A percentile compares a stretch with the other conserved stretches of the same genome.
Conservation (phyloP, 1,284 basidiomycete species). For the Austroboletus rostrupii region DNA sequence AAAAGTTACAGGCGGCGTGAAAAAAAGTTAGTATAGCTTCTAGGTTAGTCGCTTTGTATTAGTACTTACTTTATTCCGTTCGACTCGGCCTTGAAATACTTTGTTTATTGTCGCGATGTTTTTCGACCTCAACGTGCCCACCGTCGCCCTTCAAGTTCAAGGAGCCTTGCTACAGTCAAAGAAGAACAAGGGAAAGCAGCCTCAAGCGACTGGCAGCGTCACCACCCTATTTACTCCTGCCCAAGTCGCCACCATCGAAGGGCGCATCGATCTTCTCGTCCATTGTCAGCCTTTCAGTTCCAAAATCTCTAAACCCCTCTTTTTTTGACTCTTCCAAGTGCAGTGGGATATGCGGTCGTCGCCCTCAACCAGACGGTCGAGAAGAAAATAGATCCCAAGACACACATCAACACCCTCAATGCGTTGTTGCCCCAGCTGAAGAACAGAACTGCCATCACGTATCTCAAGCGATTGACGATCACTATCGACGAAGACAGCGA, state of each 20-base stretch:
- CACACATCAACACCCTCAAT: slow-evolving; percentile 58
- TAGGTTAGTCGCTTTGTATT: too few relatives aligned
- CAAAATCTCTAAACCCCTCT: not conserved
- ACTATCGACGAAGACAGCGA: slow-evolving; percentile 74
- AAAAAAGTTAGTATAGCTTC: too few relatives aligned
- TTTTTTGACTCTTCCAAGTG: slow-evolving; percentile 16
- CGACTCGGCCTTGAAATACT: not conserved
- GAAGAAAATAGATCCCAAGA: slow-evolving; percentile 66
- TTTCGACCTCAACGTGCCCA: slow-evolving; percentile 57
- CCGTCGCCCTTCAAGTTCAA: slow-evolving; percentile 28
- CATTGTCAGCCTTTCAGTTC: slow-evolving; percentile 41
- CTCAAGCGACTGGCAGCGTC: slow-evolving; percentile 11
- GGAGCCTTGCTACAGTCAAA: slow-evolving; percentile 32
- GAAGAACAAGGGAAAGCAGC: slow-evolving; percentile 49
- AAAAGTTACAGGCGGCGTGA: slow-evolving; percentile 57
- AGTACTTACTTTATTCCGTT: not conserved
- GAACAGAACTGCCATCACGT: slow-evolving; percentile 52
- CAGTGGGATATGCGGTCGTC: slow-evolving; percentile 78
- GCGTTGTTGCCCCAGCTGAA: slow-evolving; percentile 50
- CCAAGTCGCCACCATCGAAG: slow-evolving; percentile 44
- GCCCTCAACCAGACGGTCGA: slow-evolving; percentile 67
- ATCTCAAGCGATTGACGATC: slow-evolving; percentile 68
- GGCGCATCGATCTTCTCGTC: slow-evolving; percentile 49
- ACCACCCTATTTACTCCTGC: slow-evolving; percentile 34
- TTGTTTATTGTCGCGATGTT: slow-evolving; percentile 38